Evolutionary conservation across 139 green algal species (phyloP).

Genomic region (Coccomyxa sp.): DNA sequence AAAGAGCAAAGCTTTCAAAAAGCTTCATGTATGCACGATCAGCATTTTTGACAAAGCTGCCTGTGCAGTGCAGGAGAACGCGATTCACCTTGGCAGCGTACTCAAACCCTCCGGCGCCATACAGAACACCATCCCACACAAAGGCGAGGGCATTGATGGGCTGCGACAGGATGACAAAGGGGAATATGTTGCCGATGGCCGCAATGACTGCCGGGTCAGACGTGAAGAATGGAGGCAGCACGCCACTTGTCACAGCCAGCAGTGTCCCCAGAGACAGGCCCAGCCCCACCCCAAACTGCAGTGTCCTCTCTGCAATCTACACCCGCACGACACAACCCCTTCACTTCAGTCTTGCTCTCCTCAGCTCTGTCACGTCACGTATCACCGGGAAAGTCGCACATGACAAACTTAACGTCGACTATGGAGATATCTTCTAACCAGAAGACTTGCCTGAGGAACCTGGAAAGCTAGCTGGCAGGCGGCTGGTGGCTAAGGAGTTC

Average conservation of each 20-base stretch:
- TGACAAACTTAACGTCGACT: no score
- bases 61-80: not conserved
- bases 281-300: constrained; percentile 30
- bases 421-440: no score
- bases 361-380: no score
- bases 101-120: constrained; percentile 5
- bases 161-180: constrained; percentile 39
- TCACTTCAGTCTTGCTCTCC: not conserved
- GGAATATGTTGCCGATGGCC: constrained; percentile 31
- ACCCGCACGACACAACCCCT: not conserved
- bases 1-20: no score
- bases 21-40: no score
- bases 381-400: no score
- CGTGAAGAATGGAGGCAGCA: constrained; percentile 43
- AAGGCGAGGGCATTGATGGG: constrained; percentile 58
- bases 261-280: constrained; percentile 32
- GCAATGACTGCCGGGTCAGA: constrained; percentile 43
- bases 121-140: constrained; percentile 44
- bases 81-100: not conserved
- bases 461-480: no score
- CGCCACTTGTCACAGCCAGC: constrained; percentile 19
- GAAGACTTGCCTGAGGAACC: no score
- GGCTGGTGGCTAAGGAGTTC: no score
- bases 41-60: no score
- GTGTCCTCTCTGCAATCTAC: constrained; percentile 23